These are phyloP conservation scores for Thymus quinquecostatus DNA, from an alignment of 257 asterid genomes.

Conservation along the genomic window DNA sequence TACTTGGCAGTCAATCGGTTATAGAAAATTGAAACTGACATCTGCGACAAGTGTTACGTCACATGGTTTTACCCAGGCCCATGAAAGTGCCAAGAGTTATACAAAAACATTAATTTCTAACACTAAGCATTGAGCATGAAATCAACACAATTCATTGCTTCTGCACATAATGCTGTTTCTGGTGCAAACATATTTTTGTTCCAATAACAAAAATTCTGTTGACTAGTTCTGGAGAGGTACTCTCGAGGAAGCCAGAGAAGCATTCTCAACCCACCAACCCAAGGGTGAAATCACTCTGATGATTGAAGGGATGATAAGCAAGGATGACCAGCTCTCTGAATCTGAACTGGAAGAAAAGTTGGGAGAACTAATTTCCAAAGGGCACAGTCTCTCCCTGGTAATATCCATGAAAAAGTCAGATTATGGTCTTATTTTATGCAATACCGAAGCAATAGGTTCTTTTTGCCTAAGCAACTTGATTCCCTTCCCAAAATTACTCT, in stretches of 20 bases:
- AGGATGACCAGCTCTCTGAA: constrained; percentile 62
- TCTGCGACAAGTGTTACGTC: neutral
- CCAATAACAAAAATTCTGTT: constrained; percentile 27
- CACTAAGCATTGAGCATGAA: too few relatives aligned
- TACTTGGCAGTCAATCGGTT: constrained; percentile 3
- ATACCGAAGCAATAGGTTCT: too few relatives aligned
- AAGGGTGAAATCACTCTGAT: constrained; percentile 94
- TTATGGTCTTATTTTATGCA: too few relatives aligned
- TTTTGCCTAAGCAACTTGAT: too few relatives aligned
- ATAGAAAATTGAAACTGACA: constrained; percentile 8
- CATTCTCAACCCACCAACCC: constrained; percentile 64
- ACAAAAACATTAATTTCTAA: too few relatives aligned
- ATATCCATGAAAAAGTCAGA: neutral
- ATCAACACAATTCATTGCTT: neutral
- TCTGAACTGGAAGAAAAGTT: constrained; percentile 78
- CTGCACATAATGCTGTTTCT: neutral
- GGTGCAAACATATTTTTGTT: constrained; percentile 1
- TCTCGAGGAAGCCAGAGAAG: constrained; percentile 71
- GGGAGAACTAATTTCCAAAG: constrained; percentile 67
- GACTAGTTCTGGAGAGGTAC: constrained; percentile 90
- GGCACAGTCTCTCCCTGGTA: constrained; percentile 90
- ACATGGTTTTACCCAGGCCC: constrained; percentile 12
- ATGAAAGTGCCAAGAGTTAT: constrained; percentile 20
- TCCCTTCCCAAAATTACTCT: too few relatives aligned
- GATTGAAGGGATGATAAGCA: constrained; percentile 64